Percentiles rank a stretch among this genome's conserved stretches.
phyloP scores from a whole-genome alignment of 2,329 filamentous ascomycete genomes.

The Xylaria sp. region DNA sequence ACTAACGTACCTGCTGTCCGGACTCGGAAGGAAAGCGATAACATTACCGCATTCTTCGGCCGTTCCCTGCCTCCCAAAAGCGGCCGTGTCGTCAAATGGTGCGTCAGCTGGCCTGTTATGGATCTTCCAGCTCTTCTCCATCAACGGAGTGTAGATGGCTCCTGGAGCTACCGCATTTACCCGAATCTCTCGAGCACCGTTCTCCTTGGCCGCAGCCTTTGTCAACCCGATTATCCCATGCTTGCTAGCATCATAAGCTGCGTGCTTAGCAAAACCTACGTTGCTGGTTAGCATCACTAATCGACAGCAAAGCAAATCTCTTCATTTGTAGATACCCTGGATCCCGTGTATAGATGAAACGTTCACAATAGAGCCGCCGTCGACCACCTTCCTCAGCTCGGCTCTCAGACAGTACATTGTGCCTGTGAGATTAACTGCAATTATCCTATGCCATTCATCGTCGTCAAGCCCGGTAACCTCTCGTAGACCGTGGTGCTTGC shows the following conservation, averaged over 20 bases:
- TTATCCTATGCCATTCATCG: constrained; percentile 52
- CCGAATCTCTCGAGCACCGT: constrained; percentile 47
- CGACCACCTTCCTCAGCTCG: constrained; percentile 47
- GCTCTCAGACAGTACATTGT: constrained; percentile 54
- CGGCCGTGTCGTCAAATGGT: constrained; percentile 46
- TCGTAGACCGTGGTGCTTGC: constrained; percentile 45
- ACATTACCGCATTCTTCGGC: constrained; percentile 51
- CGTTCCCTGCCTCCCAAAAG: constrained; percentile 48
- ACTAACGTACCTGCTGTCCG: constrained; percentile 50
- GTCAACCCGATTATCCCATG: constrained; percentile 44
- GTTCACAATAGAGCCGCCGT: constrained; percentile 62
- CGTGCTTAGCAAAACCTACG: constrained; percentile 44
- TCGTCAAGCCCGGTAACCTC: constrained; percentile 49
- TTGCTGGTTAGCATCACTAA: constrained; percentile 18
- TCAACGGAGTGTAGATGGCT: constrained; percentile 53
- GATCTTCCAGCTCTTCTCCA: constrained; percentile 47
- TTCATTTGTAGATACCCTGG: constrained; percentile 42
- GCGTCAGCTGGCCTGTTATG: constrained; percentile 41
- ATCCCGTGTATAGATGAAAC: constrained; percentile 56
- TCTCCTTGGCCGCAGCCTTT: constrained; percentile 41
- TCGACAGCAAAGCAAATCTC: constrained; percentile 24
- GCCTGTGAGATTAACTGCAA: constrained; percentile 54
- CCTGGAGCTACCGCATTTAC: constrained; percentile 54
- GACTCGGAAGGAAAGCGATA: constrained; percentile 51
- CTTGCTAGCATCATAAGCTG: constrained; percentile 44